Percentiles rank a stretch among this genome's conserved stretches.
phyloP scores from a whole-genome alignment of 1,284 basidiomycete species.

The Cutaneotrichosporon cavernicola region DNA sequence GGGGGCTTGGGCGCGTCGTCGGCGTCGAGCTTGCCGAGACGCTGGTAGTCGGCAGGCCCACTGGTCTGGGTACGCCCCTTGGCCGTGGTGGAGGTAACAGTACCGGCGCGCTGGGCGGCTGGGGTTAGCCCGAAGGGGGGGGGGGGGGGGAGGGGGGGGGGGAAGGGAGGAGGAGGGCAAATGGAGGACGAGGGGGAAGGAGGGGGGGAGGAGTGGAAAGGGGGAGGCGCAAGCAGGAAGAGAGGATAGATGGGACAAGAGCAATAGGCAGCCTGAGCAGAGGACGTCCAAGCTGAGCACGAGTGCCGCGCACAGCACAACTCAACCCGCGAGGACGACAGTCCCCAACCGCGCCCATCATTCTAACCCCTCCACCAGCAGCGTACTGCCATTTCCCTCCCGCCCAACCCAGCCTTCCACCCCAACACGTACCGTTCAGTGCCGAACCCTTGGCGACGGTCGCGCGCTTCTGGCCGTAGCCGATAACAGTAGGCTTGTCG shows the following conservation, averaged over 20 bases:
- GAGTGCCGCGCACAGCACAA: too few relatives aligned
- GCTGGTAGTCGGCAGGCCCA: conserved; percentile 77
- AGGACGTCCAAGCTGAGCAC: too few relatives aligned
- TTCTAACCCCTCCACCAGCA: too few relatives aligned
- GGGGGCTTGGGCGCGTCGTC: conserved; percentile 97
- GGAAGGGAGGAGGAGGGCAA: too few relatives aligned
- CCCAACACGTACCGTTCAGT: conserved; percentile 33
- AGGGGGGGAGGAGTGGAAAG: too few relatives aligned
- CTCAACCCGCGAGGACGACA: too few relatives aligned
- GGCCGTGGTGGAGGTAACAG: conserved; percentile 28
- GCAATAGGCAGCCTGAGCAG: too few relatives aligned
- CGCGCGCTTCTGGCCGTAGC: conserved; percentile 40
- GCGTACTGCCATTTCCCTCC: neutral
- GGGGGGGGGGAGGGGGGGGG: too few relatives aligned
- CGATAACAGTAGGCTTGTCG: conserved; percentile 48
- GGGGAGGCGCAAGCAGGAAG: too few relatives aligned
- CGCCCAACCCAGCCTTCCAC: conserved; percentile 11
- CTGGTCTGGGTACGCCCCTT: conserved; percentile 23
- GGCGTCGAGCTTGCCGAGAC: conserved; percentile 87
- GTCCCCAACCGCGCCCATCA: too few relatives aligned
- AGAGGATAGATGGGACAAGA: too few relatives aligned
- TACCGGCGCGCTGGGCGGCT: conserved; percentile 26
- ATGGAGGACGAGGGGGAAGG: too few relatives aligned
- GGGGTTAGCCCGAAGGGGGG: conserved; percentile 4
- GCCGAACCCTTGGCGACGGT: conserved; percentile 32